phyloP scores from a whole-genome alignment of 2,329 filamentous ascomycete species.

The Aureobasidium subglaciale region DNA sequence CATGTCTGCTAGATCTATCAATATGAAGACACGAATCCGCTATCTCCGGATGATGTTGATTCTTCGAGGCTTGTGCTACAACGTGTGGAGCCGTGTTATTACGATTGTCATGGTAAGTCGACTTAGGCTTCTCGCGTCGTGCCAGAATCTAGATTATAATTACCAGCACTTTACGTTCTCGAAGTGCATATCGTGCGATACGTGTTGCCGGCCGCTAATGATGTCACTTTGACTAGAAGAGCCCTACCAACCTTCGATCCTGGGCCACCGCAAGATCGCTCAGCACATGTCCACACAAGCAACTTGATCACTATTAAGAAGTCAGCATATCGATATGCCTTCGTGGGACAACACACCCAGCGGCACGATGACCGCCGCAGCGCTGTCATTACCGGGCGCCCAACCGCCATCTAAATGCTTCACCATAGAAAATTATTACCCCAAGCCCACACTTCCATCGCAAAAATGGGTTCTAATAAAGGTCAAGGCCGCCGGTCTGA shows the following conservation, averaged over 20 bases:
- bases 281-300: too few relatives aligned
- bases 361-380: constrained; percentile 7
- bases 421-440: constrained; percentile 1
- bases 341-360: constrained; percentile 10
- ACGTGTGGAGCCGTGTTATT: too few relatives aligned
- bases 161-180: too few relatives aligned
- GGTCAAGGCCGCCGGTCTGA: constrained; percentile 10
- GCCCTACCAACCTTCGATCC: too few relatives aligned
- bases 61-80: too few relatives aligned
- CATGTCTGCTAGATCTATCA: too few relatives aligned
- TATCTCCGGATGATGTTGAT: too few relatives aligned
- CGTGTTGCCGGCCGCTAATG: not conserved
- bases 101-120: not conserved
- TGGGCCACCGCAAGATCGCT: too few relatives aligned
- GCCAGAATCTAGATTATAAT: too few relatives aligned
- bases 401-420: constrained; percentile 9
- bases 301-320: not conserved
- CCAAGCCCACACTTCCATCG: constrained; percentile 9
- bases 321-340: not conserved
- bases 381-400: not conserved
- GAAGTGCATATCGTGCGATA: not conserved
- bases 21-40: too few relatives aligned
- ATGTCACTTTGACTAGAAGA: not conserved
- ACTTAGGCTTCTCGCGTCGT: not conserved
- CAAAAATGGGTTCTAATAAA: constrained; percentile 1